Conservation (phyloP, 495 filamentous ascomycete species). For the Staphylotrichum longicolle region DNA sequence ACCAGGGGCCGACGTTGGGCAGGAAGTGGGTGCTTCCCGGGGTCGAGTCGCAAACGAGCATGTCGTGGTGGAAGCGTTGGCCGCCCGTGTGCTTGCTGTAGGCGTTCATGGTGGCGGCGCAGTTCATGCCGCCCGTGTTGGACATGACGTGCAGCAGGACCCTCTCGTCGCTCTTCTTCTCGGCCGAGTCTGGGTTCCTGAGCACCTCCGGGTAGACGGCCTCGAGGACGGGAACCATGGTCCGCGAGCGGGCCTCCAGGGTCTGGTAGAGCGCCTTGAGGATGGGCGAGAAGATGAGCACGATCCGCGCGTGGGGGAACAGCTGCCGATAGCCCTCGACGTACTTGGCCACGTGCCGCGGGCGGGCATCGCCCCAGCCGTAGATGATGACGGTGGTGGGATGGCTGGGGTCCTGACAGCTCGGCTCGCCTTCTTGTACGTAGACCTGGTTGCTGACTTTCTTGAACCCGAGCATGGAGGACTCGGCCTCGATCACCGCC, state of each 20-base stretch:
- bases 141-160: conserved; percentile 53
- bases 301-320: conserved; percentile 45
- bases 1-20: conserved; percentile 50
- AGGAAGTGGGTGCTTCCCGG: conserved; percentile 50
- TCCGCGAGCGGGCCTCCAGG: conserved; percentile 41
- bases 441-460: conserved; percentile 42
- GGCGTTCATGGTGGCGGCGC: conserved; percentile 48
- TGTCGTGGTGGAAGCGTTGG: conserved; percentile 40
- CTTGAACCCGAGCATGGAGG: conserved; percentile 35
- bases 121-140: conserved; percentile 52
- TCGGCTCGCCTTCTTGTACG: conserved; percentile 27
- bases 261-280: conserved; percentile 44
- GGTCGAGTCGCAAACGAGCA: conserved; percentile 53
- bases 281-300: conserved; percentile 51
- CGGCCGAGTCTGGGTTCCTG: background rate
- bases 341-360: conserved; percentile 56
- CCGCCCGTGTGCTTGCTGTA: conserved; percentile 37
- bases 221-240: conserved; percentile 53
- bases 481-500: conserved; percentile 5
- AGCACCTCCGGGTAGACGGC: conserved; percentile 33
- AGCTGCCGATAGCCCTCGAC: conserved; percentile 51
- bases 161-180: conserved; percentile 27
- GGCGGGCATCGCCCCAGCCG: conserved; percentile 55
- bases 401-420: conserved; percentile 24
- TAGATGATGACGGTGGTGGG: conserved; percentile 47